Conservation (phyloP, 2,329 filamentous ascomycete genomes). For the Trichoderma sp. region DNA sequence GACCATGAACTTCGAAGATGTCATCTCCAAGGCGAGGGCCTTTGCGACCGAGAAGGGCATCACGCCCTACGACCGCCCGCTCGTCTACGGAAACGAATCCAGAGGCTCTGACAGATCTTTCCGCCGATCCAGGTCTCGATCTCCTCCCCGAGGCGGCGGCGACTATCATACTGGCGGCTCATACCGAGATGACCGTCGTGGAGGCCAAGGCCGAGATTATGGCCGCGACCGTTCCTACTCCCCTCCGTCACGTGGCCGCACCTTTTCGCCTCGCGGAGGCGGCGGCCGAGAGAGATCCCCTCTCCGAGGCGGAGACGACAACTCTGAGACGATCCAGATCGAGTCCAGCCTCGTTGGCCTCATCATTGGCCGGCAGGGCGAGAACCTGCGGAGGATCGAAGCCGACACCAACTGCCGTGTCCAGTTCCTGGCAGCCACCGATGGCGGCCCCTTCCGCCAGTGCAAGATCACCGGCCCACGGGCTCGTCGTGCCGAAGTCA, state of each 20-base stretch:
- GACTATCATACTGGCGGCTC: constrained; percentile 72
- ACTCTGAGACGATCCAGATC: constrained; percentile 80
- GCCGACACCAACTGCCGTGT: constrained; percentile 79
- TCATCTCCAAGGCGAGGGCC: constrained; percentile 80
- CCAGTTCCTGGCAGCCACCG: constrained; percentile 80
- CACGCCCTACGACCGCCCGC: constrained; percentile 61
- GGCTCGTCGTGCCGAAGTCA: constrained; percentile 73
- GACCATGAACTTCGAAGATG: constrained; percentile 80
- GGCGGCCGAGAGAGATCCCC: constrained; percentile 63
- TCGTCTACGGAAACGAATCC: constrained; percentile 47
- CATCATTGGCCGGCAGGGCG: constrained; percentile 87
- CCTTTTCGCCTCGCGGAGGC: constrained; percentile 61
- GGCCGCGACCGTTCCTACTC: constrained; percentile 75
- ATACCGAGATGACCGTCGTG: constrained; percentile 82
- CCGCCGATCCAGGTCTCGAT: constrained; percentile 70
- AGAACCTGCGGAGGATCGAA: constrained; percentile 85
- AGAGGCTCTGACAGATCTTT: constrained; percentile 54
- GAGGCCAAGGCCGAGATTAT: constrained; percentile 49
- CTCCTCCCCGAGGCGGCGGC: constrained; percentile 58
- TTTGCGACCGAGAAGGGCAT: constrained; percentile 80
- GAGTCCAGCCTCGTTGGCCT: constrained; percentile 85
- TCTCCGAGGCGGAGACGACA: constrained; percentile 61
- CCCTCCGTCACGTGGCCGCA: constrained; percentile 57
- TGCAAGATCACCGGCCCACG: constrained; percentile 82
- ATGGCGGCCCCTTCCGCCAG: constrained; percentile 73